Percentiles rank a stretch among this genome's conserved stretches.
These are phyloP conservation scores for Suillus paluster DNA, from an alignment of 768 basidiomycete species.

Conservation along the genomic window DNA sequence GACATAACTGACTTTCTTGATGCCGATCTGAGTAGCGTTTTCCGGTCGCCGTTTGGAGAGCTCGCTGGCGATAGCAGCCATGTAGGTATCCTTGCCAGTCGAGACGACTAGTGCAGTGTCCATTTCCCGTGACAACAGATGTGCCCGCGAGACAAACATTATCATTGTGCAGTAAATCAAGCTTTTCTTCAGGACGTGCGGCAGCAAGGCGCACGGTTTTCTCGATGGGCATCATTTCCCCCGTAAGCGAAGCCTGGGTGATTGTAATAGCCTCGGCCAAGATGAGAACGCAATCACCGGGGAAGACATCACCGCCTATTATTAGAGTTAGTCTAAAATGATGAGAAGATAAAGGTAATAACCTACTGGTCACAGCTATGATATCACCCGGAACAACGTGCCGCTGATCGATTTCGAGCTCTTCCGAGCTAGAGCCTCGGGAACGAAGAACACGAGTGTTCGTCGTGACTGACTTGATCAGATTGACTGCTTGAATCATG, in stretches of 20 bases:
- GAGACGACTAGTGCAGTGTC: conserved; percentile 34
- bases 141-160: conserved; percentile 40
- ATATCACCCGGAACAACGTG: conserved; percentile 38
- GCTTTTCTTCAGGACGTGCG: conserved; percentile 18
- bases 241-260: conserved; percentile 41
- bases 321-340: neutral
- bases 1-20: conserved; percentile 38
- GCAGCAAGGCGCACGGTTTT: conserved; percentile 25
- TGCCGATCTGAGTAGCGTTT: conserved; percentile 38
- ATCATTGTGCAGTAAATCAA: conserved; percentile 36
- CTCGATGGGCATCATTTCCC: conserved; percentile 40
- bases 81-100: conserved; percentile 38
- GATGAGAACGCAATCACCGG: conserved; percentile 39
- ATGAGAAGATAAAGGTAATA: neutral
- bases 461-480: conserved; percentile 38
- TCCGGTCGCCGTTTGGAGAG: conserved; percentile 36
- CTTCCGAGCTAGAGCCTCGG: conserved; percentile 22
- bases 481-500: conserved; percentile 37
- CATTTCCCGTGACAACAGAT: conserved; percentile 38
- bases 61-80: conserved; percentile 40
- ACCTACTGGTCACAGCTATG: conserved; percentile 33
- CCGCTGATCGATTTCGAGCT: conserved; percentile 35
- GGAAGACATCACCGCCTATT: conserved; percentile 40
- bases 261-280: conserved; percentile 38
- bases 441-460: conserved; percentile 37